Evolutionary conservation across 2,329 filamentous ascomycete species (phyloP), one percentile per base, ranked within the genome.

Genomic region (Sarocladium kiliense): DNA sequence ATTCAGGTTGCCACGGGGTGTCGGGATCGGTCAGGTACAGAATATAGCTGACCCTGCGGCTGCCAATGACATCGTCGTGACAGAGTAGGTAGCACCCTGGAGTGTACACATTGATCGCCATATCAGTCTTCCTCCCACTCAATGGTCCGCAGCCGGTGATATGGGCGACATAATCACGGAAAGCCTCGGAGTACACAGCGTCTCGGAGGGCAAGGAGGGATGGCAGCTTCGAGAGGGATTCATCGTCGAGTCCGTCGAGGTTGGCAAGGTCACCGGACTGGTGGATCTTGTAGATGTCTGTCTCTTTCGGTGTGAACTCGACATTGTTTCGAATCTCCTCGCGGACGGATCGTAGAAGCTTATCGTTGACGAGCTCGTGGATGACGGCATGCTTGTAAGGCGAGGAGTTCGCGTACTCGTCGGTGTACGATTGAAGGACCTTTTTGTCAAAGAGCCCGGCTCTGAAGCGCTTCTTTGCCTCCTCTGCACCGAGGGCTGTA

Each of bases 11-110:
- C 94, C 94, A 99, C 5, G 89, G 86, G 57, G 79, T 85, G 65
- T 97, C 93, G 3, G 94, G 94, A 67, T 97, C 91, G 14, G 91
- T 93, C 59, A 99, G 78, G 70, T 99, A 99, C 57, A 99, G 78
- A 62, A 99, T 99, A 71, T 97, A 99, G 78, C 92, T 97, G 65
- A 99, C 87, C 61, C 92, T 86, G 58, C 94, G 83, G 66, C 88
- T 96, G n/a, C 94, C 94, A 70, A 99, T 99, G 58, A 99, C 94
- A 73, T 99, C 94, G 77, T 99, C 94, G 67, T 99, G 94, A 73
- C 94, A 97, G 27, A 99, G 79, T 25, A 99, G 80, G 70, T 95
- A 96, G 68, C 93, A 97, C 39, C 94, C 93, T 4, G 94, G 93
- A 0, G 91, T 97, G 71, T 99, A 99, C 53, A 99, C 86, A 68